Base-by-base conservation (phyloP, 1,139 yeast species). In the Pneumocystis oryctolagi region DNA sequence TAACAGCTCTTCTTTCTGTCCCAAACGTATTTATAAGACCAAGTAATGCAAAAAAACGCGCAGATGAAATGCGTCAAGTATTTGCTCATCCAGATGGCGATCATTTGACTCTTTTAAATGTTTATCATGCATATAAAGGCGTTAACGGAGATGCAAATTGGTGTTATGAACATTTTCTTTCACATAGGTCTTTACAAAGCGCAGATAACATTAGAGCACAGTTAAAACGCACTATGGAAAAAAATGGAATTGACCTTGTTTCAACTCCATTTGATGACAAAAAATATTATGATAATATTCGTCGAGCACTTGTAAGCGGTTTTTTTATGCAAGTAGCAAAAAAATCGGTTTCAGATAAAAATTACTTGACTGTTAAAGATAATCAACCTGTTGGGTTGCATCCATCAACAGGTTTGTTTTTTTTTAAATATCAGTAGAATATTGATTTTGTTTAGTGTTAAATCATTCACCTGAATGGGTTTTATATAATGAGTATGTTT, bases 301-400 rank as follows among this genome's bases (percentile, higher is more conserved):
- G 95, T 66, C 85, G 86, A 73, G 96, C 98, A 0, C 77, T 92
- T 64, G 81, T 89, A 8, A 83, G 89, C n/a, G 99, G 98, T 1
- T 90, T 89, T 74, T 92, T 92, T 78, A 90, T 92, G 97, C 98
- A 92, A 77, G 96, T 87, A 62, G 98, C 97, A 59, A 90, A 90
- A 77, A 82, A 82, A 77, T 84, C 81, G 73, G 81, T 85, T 64
- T 85, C 86, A 58, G 84, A 85, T 61, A 84, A 82, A 71, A 89
- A 85, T 30, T 92, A 85, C 74, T 80, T 87, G 68, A 92, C 98
- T 0, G 86, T 90, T 62, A 89, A 89, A 75, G 98, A 92, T 74
- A 89, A 90, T 73, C 98, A 92, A 76, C 97, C 90, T 66, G 98
- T 92, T 18, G 76, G 89, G 69, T 79, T 92, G 58, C 98, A 92